A percentile compares a stretch with the other conserved stretches of the same genome.
These are phyloP conservation scores for Pulveroboletus ravenelii DNA, from an alignment of 768 basidiomycete species.

Conservation along the genomic window DNA sequence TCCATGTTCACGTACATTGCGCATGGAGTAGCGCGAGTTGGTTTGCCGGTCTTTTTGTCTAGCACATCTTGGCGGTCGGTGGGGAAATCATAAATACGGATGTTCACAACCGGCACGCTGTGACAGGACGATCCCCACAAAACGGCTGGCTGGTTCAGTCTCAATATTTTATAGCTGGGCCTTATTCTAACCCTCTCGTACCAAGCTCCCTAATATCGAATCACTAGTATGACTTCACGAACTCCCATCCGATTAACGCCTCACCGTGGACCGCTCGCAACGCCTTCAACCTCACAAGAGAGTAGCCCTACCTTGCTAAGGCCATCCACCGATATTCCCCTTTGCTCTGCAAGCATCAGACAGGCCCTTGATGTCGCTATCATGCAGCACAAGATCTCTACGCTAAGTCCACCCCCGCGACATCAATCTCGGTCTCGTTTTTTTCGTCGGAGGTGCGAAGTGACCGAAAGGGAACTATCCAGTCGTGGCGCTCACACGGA, in stretches of 20 bases:
- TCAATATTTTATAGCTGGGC: slow-evolving; percentile 12
- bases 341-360: background rate
- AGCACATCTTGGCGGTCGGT: slow-evolving; percentile 1
- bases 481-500: background rate
- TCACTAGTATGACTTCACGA: slow-evolving; percentile 23
- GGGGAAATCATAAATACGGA: slow-evolving; percentile 22
- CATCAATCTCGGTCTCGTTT: background rate
- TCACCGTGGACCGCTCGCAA: slow-evolving; percentile 26
- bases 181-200: slow-evolving; percentile 15
- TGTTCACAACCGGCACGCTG: background rate
- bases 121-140: slow-evolving; percentile 15
- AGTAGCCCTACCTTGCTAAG: slow-evolving; percentile 16
- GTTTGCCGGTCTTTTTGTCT: slow-evolving; percentile 19
- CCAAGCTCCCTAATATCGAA: slow-evolving; percentile 15
- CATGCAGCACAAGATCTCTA: slow-evolving; percentile 10
- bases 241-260: slow-evolving; percentile 22
- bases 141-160: slow-evolving; percentile 31
- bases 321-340: slow-evolving; percentile 10
- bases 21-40: background rate
- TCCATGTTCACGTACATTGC: slow-evolving; percentile 19
- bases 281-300: slow-evolving; percentile 16
- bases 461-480: background rate
- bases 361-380: slow-evolving; percentile 10
- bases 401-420: background rate
- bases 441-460: background rate